Conservation (phyloP, 2,329 filamentous ascomycete genomes). For the Torrubiellomyces zombiae region DNA sequence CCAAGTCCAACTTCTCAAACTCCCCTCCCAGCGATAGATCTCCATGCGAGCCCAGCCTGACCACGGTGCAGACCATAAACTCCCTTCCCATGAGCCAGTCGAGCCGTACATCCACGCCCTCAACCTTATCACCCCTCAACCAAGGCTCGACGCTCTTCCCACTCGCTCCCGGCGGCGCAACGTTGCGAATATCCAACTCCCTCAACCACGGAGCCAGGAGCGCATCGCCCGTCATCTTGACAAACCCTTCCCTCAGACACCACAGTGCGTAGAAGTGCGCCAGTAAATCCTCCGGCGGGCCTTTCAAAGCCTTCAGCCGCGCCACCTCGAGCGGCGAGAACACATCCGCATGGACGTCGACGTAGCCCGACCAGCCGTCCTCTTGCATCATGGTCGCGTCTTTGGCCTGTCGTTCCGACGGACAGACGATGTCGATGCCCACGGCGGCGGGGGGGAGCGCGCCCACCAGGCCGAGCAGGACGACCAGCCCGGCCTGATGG, state of each 20-base stretch:
- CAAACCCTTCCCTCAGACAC: constrained; percentile 66
- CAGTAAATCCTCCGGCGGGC: constrained; percentile 26
- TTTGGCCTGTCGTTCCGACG: constrained; percentile 48
- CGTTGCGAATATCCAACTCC: constrained; percentile 51
- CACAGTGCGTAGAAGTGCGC: constrained; percentile 62
- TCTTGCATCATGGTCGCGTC: constrained; percentile 38
- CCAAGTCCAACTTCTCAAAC: constrained; percentile 25
- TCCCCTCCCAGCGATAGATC: constrained; percentile 21
- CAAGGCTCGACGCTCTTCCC: constrained; percentile 12
- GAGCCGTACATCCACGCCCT: constrained; percentile 18
- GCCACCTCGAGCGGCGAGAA: constrained; percentile 45
- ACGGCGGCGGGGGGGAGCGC: constrained; percentile 27
- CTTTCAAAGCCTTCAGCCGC: constrained; percentile 37
- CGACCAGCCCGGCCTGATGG: constrained; percentile 62
- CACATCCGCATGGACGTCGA: constrained; percentile 57
- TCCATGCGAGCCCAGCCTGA: constrained; percentile 22
- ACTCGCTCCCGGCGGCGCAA: constrained; percentile 32
- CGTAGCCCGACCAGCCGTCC: constrained; percentile 48
- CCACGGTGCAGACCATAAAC: constrained; percentile 37
- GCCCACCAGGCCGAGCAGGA: constrained; percentile 37
- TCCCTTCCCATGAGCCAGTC: constrained; percentile 28
- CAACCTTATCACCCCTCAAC: constrained; percentile 12
- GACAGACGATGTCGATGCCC: constrained; percentile 63
- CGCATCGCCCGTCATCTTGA: constrained; percentile 70
- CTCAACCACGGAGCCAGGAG: constrained; percentile 57